These are phyloP conservation scores for Isatis lusitanica DNA, from an alignment of 441 rosid species.

Conservation along the genomic window DNA sequence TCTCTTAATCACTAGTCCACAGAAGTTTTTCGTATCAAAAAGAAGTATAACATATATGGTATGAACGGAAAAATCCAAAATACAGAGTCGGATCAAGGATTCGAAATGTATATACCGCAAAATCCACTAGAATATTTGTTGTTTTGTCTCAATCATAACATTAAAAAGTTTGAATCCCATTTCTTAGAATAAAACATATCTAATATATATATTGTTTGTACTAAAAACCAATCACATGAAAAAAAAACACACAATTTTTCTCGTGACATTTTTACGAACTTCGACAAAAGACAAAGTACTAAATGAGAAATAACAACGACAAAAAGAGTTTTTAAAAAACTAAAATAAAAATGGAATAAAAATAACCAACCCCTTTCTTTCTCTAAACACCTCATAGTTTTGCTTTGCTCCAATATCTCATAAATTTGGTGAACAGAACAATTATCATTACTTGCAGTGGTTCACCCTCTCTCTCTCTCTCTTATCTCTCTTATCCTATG, in stretches of 20 bases:
- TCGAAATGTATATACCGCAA: not conserved
- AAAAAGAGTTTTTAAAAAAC: not conserved
- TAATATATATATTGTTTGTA: not conserved
- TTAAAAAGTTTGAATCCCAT: not conserved
- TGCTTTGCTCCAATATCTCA: slow-evolving; percentile 24
- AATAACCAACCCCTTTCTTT: slow-evolving; percentile 15
- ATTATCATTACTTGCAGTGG: slow-evolving; percentile 47
- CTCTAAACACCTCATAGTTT: slow-evolving; percentile 19
- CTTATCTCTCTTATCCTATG: slow-evolving; percentile 30
- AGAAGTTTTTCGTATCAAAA: not conserved
- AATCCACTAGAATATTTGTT: not conserved
- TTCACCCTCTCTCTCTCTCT: slow-evolving; percentile 46
- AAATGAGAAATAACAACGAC: slow-evolving; percentile 23
- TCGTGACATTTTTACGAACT: slow-evolving; percentile 9
- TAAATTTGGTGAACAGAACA: slow-evolving; percentile 60
- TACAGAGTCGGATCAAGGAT: not conserved
- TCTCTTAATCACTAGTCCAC: too few species aligned
- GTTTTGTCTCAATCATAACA: not conserved
- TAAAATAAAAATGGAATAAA: not conserved
- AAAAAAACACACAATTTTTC: not conserved
- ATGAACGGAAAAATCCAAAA: not conserved
- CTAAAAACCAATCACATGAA: not conserved
- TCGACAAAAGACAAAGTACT: slow-evolving; percentile 17
- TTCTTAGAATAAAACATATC: not conserved
- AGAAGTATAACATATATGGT: too few species aligned